These are phyloP conservation scores for Gossypium thurberi DNA, from an alignment of 345 rosid genomes.

Conservation along the genomic window DNA sequence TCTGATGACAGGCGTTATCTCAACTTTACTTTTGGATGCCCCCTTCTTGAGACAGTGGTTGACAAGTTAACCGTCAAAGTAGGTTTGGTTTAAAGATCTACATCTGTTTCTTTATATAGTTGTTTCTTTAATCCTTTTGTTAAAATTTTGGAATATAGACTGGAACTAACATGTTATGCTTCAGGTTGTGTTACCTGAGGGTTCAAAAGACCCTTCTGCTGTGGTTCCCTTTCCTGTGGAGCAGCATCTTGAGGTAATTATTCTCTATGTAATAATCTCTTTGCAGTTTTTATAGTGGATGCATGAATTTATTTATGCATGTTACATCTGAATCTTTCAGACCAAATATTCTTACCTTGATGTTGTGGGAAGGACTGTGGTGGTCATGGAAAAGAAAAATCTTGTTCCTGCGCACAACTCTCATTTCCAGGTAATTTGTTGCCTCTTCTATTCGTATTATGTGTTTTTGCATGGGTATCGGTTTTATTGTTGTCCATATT, in stretches of 20 bases:
- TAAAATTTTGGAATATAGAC: background rate
- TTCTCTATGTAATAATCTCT: constrained; percentile 5
- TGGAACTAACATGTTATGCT: constrained; percentile 21
- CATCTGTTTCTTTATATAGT: background rate
- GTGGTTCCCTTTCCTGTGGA: constrained; percentile 78
- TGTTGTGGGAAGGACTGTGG: constrained; percentile 91
- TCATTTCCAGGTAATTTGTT: constrained; percentile 73
- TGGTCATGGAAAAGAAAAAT: constrained; percentile 86
- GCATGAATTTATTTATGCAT: background rate
- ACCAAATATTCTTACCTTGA: constrained; percentile 93
- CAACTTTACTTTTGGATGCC: constrained; percentile 95
- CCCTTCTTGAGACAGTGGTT: constrained; percentile 74
- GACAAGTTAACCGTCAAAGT: constrained; percentile 89
- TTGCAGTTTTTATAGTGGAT: background rate
- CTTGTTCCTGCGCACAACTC: constrained; percentile 66
- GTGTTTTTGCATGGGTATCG: background rate
- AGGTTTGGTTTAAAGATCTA: constrained; percentile 21
- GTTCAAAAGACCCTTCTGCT: constrained; percentile 83
- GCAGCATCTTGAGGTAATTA: constrained; percentile 64
- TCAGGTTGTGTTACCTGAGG: constrained; percentile 96
- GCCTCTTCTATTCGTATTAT: background rate
- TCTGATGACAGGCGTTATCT: constrained; percentile 85
- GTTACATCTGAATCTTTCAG: constrained; percentile 34
- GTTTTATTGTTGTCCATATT: background rate
- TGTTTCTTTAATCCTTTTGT: constrained; percentile 7